phyloP scores from a whole-genome alignment of 257 asterid genomes.

The Solanum pinnatisectum region DNA sequence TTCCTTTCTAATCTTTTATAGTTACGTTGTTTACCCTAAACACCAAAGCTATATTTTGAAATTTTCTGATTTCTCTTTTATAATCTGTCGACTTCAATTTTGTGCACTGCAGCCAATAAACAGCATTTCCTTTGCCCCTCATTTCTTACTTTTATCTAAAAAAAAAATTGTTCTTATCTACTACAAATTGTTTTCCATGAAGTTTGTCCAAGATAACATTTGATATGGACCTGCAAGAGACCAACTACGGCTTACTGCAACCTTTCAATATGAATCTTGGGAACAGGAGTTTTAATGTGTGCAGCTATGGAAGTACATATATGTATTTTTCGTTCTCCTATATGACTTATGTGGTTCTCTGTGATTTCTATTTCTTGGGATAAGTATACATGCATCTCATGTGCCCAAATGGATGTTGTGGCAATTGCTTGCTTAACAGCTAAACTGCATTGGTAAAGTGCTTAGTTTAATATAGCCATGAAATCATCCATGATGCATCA shows the following conservation, averaged over 20 bases:
- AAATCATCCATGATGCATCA: not conserved
- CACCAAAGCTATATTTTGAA: not conserved
- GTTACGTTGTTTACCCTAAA: not conserved
- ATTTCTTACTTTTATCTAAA: not conserved
- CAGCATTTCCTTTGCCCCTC: not conserved
- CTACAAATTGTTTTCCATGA: not conserved
- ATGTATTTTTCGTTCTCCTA: not conserved
- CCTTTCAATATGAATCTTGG: not conserved
- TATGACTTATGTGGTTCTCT: not conserved
- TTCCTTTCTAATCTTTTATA: not conserved
- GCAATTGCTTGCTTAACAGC: not conserved
- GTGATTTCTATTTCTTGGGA: not conserved
- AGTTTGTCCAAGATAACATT: not conserved
- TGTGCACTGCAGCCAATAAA: not conserved
- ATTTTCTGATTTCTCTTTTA: constrained; percentile 6
- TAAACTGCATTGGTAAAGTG: not conserved
- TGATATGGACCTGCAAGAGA: not conserved
- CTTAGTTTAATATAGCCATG: not conserved
- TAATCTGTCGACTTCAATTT: not conserved
- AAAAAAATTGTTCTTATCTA: not conserved
- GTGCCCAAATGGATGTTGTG: not conserved
- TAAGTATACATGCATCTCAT: not conserved
- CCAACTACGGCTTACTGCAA: not conserved
- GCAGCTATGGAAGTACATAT: not conserved
- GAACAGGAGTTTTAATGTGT: not conserved